A percentile compares a stretch with the other conserved stretches of the same genome.
These are phyloP conservation scores for Chytriomyces hyalinus DNA, from an alignment of 192 early-diverging fungal species.

Conservation along the genomic window DNA sequence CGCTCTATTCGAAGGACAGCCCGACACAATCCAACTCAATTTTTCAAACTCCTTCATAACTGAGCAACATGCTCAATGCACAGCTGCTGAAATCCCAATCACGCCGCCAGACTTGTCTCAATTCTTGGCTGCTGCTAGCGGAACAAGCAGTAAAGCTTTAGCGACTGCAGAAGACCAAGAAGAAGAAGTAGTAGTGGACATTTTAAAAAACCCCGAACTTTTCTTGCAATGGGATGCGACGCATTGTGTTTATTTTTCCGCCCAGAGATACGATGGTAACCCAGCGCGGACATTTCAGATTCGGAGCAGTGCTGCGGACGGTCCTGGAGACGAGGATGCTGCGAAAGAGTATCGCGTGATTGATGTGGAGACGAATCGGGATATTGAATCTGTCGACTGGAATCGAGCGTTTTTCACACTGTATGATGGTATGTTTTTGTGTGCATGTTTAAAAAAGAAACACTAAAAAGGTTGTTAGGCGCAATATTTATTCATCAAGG, in stretches of 20 bases:
- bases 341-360: conserved; percentile 59
- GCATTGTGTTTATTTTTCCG: conserved; percentile 49
- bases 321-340: not conserved
- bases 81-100: conserved; percentile 66
- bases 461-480: conserved; percentile 36
- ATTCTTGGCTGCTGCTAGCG: not conserved
- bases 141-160: not conserved
- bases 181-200: not conserved
- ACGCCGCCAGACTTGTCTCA: conserved; percentile 16
- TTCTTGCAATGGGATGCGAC: conserved; percentile 17
- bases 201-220: not conserved
- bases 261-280: conserved; percentile 49
- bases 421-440: conserved; percentile 55
- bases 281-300: conserved; percentile 55
- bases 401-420: conserved; percentile 59
- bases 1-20: conserved; percentile 56
- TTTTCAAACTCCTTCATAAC: conserved; percentile 41
- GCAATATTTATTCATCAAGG: conserved; percentile 69
- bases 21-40: conserved; percentile 45
- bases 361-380: conserved; percentile 48
- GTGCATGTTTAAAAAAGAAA: no score
- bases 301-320: conserved; percentile 28
- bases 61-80: conserved; percentile 73
- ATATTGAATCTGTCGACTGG: conserved; percentile 60
- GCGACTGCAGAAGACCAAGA: not conserved